Conservation (phyloP, 805 yeast genomes). For the Starmerella bacillaris region DNA sequence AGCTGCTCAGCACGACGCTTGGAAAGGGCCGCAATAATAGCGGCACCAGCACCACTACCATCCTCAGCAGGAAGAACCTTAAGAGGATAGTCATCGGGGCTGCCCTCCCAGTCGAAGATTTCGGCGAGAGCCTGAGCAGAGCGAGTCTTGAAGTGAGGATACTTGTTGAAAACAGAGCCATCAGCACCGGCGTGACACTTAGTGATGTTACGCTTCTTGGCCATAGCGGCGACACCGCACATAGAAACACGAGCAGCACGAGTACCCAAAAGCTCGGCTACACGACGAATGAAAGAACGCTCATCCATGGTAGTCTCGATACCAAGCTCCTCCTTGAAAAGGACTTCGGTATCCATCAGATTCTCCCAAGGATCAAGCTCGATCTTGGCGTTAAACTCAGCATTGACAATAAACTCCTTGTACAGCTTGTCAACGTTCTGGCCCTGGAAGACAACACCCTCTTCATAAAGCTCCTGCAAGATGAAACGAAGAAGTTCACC, state of each 20-base stretch:
- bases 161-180: slow-evolving; percentile 86
- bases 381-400: slow-evolving; percentile 69
- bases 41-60: slow-evolving; percentile 98
- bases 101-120: slow-evolving; percentile 60
- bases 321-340: slow-evolving; percentile 42
- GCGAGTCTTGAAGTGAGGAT: slow-evolving; percentile 78
- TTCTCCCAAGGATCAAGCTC: slow-evolving; percentile 84
- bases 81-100: slow-evolving; percentile 54
- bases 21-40: slow-evolving; percentile 89
- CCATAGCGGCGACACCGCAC: slow-evolving; percentile 90
- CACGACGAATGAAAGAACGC: slow-evolving; percentile 61
- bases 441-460: slow-evolving; percentile 46
- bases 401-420: slow-evolving; percentile 59
- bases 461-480: slow-evolving; percentile 49
- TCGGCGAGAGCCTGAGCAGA: slow-evolving; percentile 79
- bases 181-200: slow-evolving; percentile 82
- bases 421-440: slow-evolving; percentile 51
- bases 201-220: slow-evolving; percentile 60
- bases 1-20: slow-evolving; percentile 47
- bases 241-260: slow-evolving; percentile 84
- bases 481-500: slow-evolving; percentile 81
- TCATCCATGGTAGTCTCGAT: slow-evolving; percentile 57
- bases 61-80: slow-evolving; percentile 84
- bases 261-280: slow-evolving; percentile 76
- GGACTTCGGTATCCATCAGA: slow-evolving; percentile 50